Conservation (phyloP, 2,329 filamentous ascomycete species). For the Penicillium italicum region DNA sequence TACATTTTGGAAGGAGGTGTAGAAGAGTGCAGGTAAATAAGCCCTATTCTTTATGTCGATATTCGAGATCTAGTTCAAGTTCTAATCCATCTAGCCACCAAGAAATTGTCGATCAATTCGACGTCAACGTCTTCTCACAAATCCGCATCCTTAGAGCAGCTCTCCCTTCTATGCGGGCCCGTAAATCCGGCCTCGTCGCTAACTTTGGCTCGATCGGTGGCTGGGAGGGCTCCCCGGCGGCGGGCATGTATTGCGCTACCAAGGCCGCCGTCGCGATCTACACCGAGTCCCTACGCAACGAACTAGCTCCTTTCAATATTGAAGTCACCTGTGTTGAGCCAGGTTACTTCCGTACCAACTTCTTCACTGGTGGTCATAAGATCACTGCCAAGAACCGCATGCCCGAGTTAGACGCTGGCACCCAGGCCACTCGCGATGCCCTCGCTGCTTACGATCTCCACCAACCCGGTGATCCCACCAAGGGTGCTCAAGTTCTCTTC, state of each 20-base stretch:
- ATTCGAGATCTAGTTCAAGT: not conserved
- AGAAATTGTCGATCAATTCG: not conserved
- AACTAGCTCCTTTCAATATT: not conserved
- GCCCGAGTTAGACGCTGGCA: not conserved
- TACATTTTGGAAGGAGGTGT: not conserved
- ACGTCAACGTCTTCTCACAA: not conserved
- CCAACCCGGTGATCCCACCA: not conserved
- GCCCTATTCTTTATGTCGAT: not conserved
- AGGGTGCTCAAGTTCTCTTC: slow-evolving; percentile 11
- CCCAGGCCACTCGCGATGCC: not conserved
- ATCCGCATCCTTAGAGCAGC: not conserved
- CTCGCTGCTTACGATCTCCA: not conserved
- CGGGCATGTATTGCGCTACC: not conserved
- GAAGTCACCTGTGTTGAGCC: not conserved
- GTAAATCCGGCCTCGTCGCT: not conserved
- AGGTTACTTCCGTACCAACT: not conserved
- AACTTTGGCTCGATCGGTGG: not conserved
- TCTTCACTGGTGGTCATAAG: not conserved
- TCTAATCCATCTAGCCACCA: not conserved
- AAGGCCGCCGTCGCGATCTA: not conserved
- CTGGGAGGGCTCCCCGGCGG: not conserved
- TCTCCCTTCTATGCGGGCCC: not conserved
- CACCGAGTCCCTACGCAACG: not conserved
- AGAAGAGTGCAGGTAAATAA: not conserved
- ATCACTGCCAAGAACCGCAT: not conserved